phyloP scores from a whole-genome alignment of 2,329 filamentous ascomycete species.

The Phaeosphaeriaceae sp. region DNA sequence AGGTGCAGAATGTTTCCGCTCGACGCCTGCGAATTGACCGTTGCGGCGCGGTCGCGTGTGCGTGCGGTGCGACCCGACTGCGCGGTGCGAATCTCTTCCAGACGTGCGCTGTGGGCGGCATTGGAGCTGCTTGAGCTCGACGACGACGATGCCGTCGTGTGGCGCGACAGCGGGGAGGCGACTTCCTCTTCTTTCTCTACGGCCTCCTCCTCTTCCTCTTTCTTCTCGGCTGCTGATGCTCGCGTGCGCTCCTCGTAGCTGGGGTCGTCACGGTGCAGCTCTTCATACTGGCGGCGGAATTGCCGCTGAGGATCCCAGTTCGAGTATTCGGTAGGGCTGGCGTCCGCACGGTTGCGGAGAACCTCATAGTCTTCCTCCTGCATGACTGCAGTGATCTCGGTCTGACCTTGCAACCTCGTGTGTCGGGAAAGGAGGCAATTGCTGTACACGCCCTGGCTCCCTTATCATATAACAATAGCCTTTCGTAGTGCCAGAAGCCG shows the following conservation, averaged over 20 bases:
- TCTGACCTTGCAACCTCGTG: background rate
- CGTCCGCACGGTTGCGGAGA: constrained; percentile 37
- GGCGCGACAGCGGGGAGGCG: constrained; percentile 31
- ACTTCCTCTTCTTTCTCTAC: constrained; percentile 23
- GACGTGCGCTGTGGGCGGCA: constrained; percentile 19
- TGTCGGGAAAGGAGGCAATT: background rate
- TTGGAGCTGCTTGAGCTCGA: constrained; percentile 23
- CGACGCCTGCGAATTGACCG: constrained; percentile 25
- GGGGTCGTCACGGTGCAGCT: constrained; percentile 27
- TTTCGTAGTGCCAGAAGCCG: background rate
- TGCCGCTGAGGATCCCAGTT: constrained; percentile 39
- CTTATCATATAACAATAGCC: background rate
- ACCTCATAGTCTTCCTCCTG: constrained; percentile 40
- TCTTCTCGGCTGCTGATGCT: constrained; percentile 7
- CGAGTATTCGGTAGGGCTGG: constrained; percentile 32
- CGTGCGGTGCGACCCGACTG: constrained; percentile 14
- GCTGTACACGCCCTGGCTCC: background rate
- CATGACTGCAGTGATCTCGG: constrained; percentile 21
- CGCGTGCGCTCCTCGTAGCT: constrained; percentile 15
- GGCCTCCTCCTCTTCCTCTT: constrained; percentile 12
- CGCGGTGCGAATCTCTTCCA: constrained; percentile 41
- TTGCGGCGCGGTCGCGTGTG: constrained; percentile 23
- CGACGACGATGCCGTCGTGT: constrained; percentile 27
- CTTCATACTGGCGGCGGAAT: constrained; percentile 33
- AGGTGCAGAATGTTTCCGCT: constrained; percentile 30